A percentile compares a stretch with the other conserved stretches of the same genome.
Conservation (phyloP, 2,329 filamentous ascomycete genomes). For the Epichloe hybrida region DNA sequence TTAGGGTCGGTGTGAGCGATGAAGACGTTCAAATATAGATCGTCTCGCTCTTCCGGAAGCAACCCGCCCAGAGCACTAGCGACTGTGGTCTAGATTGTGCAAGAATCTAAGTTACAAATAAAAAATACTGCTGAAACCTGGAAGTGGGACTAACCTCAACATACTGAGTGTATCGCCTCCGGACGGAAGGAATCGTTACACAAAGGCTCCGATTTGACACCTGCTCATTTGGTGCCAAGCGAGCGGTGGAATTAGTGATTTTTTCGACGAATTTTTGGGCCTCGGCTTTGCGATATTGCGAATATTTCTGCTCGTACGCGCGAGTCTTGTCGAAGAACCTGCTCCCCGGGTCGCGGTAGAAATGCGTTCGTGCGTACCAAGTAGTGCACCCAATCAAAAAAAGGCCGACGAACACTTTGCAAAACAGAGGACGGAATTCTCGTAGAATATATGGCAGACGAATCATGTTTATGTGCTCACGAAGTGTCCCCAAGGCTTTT, state of each 20-base stretch:
- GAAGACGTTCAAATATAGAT: background rate
- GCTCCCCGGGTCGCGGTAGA: background rate
- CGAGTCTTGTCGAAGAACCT: background rate
- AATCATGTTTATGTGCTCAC: background rate
- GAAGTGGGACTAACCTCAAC: background rate
- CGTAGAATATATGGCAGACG: background rate
- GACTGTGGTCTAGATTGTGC: background rate
- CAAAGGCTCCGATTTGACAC: background rate
- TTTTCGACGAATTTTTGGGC: background rate
- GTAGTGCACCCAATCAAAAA: background rate
- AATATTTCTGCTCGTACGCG: slow-evolving; percentile 1
- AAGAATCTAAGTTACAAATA: background rate
- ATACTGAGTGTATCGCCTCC: background rate
- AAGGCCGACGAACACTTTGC: background rate
- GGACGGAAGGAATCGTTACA: background rate
- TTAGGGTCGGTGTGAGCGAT: background rate
- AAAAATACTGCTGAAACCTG: background rate
- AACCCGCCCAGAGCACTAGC: background rate
- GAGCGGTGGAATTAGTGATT: background rate
- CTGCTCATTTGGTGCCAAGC: background rate
- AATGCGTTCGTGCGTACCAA: background rate
- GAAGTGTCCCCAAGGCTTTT: too few species aligned
- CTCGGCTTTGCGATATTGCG: background rate
- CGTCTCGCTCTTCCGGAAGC: background rate
- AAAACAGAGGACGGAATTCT: background rate